A percentile compares a stretch with the other conserved stretches of the same genome.
These are phyloP conservation scores for Coniochaeta ligniaria DNA, from an alignment of 2,329 filamentous ascomycete species.

Conservation along the genomic window DNA sequence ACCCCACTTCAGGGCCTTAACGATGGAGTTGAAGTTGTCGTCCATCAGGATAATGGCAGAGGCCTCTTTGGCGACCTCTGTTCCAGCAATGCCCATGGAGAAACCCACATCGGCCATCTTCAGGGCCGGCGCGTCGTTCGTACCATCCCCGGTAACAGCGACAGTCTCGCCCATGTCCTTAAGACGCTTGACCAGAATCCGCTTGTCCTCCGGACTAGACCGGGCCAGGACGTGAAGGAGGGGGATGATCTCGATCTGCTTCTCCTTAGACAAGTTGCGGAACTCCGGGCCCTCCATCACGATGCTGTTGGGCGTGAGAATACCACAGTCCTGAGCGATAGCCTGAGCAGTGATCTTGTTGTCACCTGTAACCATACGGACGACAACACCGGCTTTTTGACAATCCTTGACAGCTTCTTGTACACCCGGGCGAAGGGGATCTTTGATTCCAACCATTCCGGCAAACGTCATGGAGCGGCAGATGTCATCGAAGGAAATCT, in stretches of 20 bases:
- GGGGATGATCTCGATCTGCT: slow-evolving; percentile 63
- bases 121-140: slow-evolving; percentile 75
- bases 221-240: slow-evolving; percentile 64
- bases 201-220: slow-evolving; percentile 72
- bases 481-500: slow-evolving; percentile 59
- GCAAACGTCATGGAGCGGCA: slow-evolving; percentile 63
- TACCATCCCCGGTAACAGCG: slow-evolving; percentile 76
- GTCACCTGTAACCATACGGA: slow-evolving; percentile 82
- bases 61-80: slow-evolving; percentile 78
- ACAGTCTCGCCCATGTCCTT: slow-evolving; percentile 71
- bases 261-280: slow-evolving; percentile 58
- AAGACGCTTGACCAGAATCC: slow-evolving; percentile 62
- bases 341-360: slow-evolving; percentile 73
- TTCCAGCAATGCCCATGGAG: slow-evolving; percentile 79
- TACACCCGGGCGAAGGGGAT: slow-evolving; percentile 71
- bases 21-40: slow-evolving; percentile 81
- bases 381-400: slow-evolving; percentile 68
- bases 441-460: slow-evolving; percentile 72
- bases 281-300: slow-evolving; percentile 76
- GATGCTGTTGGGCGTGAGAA: slow-evolving; percentile 58
- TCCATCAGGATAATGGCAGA: slow-evolving; percentile 84
- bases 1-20: slow-evolving; percentile 77
- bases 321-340: slow-evolving; percentile 73
- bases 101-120: slow-evolving; percentile 79
- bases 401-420: slow-evolving; percentile 64